Base-by-base conservation (phyloP, 2,329 filamentous ascomycete genomes). In the Fusarium annulatum region DNA sequence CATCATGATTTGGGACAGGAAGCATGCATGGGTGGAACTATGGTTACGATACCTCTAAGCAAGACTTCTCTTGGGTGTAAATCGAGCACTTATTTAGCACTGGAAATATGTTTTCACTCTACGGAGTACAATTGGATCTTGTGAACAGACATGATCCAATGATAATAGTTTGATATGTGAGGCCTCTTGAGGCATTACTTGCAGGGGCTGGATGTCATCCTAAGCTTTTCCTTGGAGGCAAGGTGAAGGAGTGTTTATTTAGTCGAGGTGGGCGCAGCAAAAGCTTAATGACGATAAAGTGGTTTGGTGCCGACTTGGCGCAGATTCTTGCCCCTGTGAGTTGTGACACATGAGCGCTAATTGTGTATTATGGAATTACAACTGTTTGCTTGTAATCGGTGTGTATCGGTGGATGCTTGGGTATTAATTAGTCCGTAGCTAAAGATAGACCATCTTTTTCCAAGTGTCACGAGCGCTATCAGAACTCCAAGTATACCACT, bases 221-320 rank as follows among this genome's bases (percentile, higher is more conserved):
- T 30, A 36, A 36, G 68, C 56, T 67, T 71, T 23, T 65, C 34
- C 38, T 71, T 61, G 61, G 66, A 66, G 33, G 48, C 52, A 48
- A 48, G 38, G 55, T 58, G 49, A 59, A 26, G 52, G 23, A 59
- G 36, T 23, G 56, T 60, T 53, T 57, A 71, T 60, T 60, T 48
- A 51, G 48, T 51, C 30, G 51, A 65, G 62, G 72, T 67, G 72
- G 76, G 76, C 76, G 73, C 64, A 77, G 76, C 62, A 74, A 71
- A 69, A 78, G 76, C 76, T 78, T 78, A 76, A 75, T 69, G 64
- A 45, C 53, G 71, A 78, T 78, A 78, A 39, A 78, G 71, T 76
- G 59, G 51, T 69, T 58, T 67, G 58, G 63, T 55, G 64, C 73
- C 69, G 75, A 72, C 76, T 76, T 77, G 76, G 75, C 76, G 59